Evolutionary conservation across 2,329 filamentous ascomycete species (phyloP).

Genomic region (Fusarium sp.): DNA sequence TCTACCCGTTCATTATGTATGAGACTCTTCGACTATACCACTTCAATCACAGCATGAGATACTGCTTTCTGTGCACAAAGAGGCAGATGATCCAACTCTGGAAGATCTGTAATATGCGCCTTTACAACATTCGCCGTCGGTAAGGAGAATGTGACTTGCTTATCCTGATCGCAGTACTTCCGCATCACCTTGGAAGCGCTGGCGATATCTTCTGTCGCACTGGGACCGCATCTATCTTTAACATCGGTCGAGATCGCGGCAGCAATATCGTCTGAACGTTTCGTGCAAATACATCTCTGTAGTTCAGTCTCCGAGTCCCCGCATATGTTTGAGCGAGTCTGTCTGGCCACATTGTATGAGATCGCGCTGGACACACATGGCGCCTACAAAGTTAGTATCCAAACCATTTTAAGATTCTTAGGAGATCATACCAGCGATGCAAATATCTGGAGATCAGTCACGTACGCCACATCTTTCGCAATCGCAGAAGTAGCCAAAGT

Average conservation of each 20-base stretch:
- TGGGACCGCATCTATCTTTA: constrained; percentile 57
- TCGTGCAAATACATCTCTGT: constrained; percentile 65
- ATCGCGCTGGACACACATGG: constrained; percentile 62
- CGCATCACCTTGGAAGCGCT: constrained; percentile 59
- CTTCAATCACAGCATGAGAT: constrained; percentile 48
- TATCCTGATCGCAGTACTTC: constrained; percentile 61
- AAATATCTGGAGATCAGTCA: constrained; percentile 58
- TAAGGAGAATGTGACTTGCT: constrained; percentile 53
- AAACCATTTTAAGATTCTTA: not conserved
- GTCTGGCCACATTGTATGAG: constrained; percentile 55
- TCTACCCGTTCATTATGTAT: not conserved
- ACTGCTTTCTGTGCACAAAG: constrained; percentile 52
- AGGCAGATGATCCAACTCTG: constrained; percentile 53
- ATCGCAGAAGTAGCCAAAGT: constrained; percentile 13
- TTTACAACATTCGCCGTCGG: constrained; percentile 56
- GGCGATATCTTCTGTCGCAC: constrained; percentile 60
- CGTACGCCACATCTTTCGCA: constrained; percentile 52
- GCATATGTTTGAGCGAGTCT: constrained; percentile 56
- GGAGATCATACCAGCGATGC: constrained; percentile 52
- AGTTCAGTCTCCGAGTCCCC: constrained; percentile 57
- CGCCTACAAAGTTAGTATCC: constrained; percentile 51
- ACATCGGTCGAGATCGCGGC: constrained; percentile 54
- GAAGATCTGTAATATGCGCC: constrained; percentile 62
- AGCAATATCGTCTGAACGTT: constrained; percentile 53
- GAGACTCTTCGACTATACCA: constrained; percentile 30